Base-by-base conservation (phyloP, 371 early-diverging fungal species). In the Mortierella sp. region DNA sequence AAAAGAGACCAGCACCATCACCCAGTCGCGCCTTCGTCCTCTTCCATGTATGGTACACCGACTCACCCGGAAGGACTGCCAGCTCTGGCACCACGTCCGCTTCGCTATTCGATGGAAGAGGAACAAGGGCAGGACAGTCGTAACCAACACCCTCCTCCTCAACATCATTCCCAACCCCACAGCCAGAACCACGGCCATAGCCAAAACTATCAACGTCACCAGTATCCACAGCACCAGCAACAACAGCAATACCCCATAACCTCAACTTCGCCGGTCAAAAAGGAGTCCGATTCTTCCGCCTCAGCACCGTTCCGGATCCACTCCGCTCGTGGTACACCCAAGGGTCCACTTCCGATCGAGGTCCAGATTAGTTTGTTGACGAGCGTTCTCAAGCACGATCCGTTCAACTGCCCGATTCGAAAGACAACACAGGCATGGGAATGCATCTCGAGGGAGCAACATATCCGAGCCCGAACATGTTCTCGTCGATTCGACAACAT, bases 361-460 rank as follows among this genome's bases (percentile, higher is more conserved):
- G 51, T 64, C 8, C 70, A 76, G 48, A 64, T 76, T 28, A 60
- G 27, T 6, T 48, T 76, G 6, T 49, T 76, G 17, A 42, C 39
- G 9, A 70, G 66, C 9, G 78, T 76, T 4, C 54, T 76, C 12
- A 47, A 65, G 42, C 78, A 76, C 30, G 78, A 76, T 21, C 78
- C 78, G 1, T 76, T 76, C 63, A 76, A 76, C 37, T 76, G 78
- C 28, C 65, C 78, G 1, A 76, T 76, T 41, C 70, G 78, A 19
- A 47, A 52, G 24, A 76, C 78, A 23, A 76, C 66, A 4, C 78
- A 76, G 42, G 78, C 64, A 4, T 76, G 78, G 78, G 70, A 76
- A 37, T 57, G 49, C 23, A 76, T 76, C 37, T 34, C 70, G 21
- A 50, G 52, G 30, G 78, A 76, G 28, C 78, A 76, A 52, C 70